Evolutionary conservation across 2,329 filamentous ascomycete species (phyloP), one percentile per base, ranked within the genome.

Genomic region (Fusarium oxysporum): DNA sequence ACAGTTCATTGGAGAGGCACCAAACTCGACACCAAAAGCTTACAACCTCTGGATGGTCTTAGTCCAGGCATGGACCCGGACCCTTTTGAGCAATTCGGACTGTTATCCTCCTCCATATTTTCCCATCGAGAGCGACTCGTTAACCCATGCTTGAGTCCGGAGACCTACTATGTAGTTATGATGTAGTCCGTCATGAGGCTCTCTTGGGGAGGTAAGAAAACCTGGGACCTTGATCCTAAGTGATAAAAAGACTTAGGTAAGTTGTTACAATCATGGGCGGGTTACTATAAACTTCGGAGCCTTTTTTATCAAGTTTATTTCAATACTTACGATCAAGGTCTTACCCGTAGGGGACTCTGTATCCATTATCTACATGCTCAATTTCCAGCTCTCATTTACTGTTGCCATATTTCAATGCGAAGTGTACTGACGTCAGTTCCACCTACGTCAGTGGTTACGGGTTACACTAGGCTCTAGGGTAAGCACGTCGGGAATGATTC

Each of bases 381-480:
- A 12, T n/a, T 28, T 16, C 32, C 21, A 35, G 14, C n/a, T 33
- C 40, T 32, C 5, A 21, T 25, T 35, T 19, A 32, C 19, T 23
- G 17, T 23, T 30, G 32, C 40, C 25, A 12, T 44, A 33, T 16
- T 32, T 43, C 17, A 56, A n/a, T 66, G 5, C 7, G 11, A 30
- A 4, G 33, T n/a, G 25, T 65, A 32, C 65, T 72, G 61, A 72
- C 70, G 70, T 73, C 65, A 73, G 65, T 62, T 38, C 53, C 56
- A 63, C 53, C 61, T 71, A 72, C 70, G 61, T 73, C 70, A 72
- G 70, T 45, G 38, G 30, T 44, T 59, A 6, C 23, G 11, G 10
- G 10, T 12, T n/a, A 23, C 10, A 16, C 14, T 19, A 17, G 8
- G 23, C 65, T 68, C 32, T 16, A 63, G 65, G 65, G 65, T 68